Percentiles rank a stretch among this genome's conserved stretches.
Evolutionary conservation across 1,284 basidiomycete genomes (phyloP).

Genomic region (Cutaneotrichosporon sp.): DNA sequence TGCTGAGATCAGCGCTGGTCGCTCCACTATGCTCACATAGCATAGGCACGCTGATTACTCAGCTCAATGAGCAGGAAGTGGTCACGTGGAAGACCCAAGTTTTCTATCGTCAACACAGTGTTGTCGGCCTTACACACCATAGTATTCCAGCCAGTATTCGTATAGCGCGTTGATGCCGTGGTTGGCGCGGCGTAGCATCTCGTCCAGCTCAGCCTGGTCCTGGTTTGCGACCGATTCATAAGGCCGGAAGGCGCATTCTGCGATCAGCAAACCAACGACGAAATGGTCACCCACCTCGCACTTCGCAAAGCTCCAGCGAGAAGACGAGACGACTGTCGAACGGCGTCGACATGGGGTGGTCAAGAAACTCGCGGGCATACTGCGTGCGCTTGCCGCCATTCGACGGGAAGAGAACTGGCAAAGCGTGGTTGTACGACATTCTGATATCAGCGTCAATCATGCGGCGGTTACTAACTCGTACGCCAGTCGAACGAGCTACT

Average conservation of each 20-base stretch:
- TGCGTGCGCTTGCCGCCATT: constrained; percentile 9
- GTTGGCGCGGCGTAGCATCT: constrained; percentile 19
- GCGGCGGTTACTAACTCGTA: constrained; percentile 13
- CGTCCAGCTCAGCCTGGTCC: constrained; percentile 16
- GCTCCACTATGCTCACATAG: constrained; percentile 1
- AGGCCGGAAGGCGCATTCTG: constrained; percentile 11
- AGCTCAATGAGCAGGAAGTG: constrained; percentile 25
- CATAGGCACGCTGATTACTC: constrained; percentile 13
- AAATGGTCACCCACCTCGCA: constrained; percentile 1
- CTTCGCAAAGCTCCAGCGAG: constrained; percentile 22
- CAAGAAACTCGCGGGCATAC: constrained; percentile 24
- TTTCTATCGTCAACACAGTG: not conserved
- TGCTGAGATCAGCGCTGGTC: not conserved
- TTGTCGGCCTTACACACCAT: constrained; percentile 3
- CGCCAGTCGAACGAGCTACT: constrained; percentile 6
- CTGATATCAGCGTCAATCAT: constrained; percentile 4
- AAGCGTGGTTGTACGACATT: constrained; percentile 30
- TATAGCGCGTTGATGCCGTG: constrained; percentile 17
- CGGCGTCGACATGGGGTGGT: constrained; percentile 23
- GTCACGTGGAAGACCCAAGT: constrained; percentile 8
- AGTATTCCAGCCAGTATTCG: constrained; percentile 22
- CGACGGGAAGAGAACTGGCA: constrained; percentile 20
- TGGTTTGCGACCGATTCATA: constrained; percentile 10
- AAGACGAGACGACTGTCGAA: constrained; percentile 29
- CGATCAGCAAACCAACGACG: not conserved